phyloP scores from a whole-genome alignment of 495 filamentous ascomycete genomes.

The Trichoderma virens region DNA sequence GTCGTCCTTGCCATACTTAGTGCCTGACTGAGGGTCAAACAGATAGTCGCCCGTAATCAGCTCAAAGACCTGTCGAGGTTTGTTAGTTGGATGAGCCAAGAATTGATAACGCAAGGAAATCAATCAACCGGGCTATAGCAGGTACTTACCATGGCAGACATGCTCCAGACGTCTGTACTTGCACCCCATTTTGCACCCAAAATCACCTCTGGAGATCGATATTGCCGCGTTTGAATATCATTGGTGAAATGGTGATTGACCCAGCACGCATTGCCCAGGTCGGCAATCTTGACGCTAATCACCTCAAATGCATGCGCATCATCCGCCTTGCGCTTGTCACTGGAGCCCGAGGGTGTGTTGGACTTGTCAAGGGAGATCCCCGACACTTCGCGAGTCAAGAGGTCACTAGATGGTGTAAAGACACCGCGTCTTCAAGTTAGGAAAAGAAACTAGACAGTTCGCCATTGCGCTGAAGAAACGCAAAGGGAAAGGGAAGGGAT shows the following conservation, averaged over 20 bases:
- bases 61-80: slow-evolving; percentile 68
- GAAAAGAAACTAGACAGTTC: background rate
- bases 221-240: slow-evolving; percentile 97
- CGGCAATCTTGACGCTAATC: slow-evolving; percentile 98
- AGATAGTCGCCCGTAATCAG: slow-evolving; percentile 98
- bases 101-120: background rate
- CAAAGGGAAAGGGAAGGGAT: background rate
- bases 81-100: background rate
- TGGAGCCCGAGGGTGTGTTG: slow-evolving; percentile 31
- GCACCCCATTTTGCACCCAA: slow-evolving; percentile 96
- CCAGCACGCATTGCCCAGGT: slow-evolving; percentile 98
- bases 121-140: background rate
- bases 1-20: slow-evolving; percentile 99
- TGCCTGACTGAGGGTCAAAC: slow-evolving; percentile 97
- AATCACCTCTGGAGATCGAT: slow-evolving; percentile 95
- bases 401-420: slow-evolving; percentile 50
- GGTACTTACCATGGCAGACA: slow-evolving; percentile 86
- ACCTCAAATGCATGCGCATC: slow-evolving; percentile 53
- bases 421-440: slow-evolving; percentile 10
- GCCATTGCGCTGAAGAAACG: no score
- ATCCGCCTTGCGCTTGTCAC: slow-evolving; percentile 44
- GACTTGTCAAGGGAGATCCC: slow-evolving; percentile 88
- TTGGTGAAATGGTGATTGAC: slow-evolving; percentile 98
- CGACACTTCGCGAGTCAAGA: slow-evolving; percentile 85
- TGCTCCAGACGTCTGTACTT: slow-evolving; percentile 98